Evolutionary conservation across 768 basidiomycete genomes (phyloP).

Genomic region (Mycena vulgaris): DNA sequence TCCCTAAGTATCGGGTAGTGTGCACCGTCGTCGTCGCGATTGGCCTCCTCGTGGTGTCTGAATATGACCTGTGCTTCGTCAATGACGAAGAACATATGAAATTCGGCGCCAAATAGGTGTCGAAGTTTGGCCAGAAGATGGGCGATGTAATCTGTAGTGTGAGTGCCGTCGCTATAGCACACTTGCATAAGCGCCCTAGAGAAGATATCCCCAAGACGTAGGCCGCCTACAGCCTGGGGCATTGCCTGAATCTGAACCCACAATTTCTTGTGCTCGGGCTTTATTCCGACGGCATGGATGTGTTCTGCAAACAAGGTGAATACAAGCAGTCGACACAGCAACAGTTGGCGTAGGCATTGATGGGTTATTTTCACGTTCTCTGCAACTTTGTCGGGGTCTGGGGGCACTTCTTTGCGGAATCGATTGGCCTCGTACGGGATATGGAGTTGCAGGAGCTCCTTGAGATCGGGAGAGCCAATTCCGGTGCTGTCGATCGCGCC

Average conservation of each 20-base stretch:
- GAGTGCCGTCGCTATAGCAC: background rate
- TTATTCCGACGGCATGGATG: background rate
- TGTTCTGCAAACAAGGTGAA: background rate
- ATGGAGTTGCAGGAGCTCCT: background rate
- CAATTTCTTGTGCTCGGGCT: no score
- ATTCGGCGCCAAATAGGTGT: background rate
- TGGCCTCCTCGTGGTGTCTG: background rate
- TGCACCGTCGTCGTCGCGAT: background rate
- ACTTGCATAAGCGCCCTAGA: background rate
- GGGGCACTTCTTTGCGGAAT: background rate
- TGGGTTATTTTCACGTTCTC: background rate
- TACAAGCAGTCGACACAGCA: background rate
- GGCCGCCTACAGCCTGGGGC: background rate
- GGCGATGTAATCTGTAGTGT: no score
- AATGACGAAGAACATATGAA: slow-evolving; percentile 13
- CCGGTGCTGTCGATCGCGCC: slow-evolving; percentile 42
- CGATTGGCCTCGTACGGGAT: background rate
- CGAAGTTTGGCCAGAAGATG: background rate
- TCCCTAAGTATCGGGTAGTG: slow-evolving; percentile 5
- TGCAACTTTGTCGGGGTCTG: no score
- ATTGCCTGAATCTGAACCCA: no score
- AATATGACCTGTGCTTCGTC: slow-evolving; percentile 8
- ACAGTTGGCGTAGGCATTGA: background rate
- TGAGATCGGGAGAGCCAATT: slow-evolving; percentile 27
- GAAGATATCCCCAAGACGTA: background rate